These are phyloP conservation scores for Panicum miliaceum DNA, from an alignment of 176 grass and related monocot species.

Conservation along the genomic window DNA sequence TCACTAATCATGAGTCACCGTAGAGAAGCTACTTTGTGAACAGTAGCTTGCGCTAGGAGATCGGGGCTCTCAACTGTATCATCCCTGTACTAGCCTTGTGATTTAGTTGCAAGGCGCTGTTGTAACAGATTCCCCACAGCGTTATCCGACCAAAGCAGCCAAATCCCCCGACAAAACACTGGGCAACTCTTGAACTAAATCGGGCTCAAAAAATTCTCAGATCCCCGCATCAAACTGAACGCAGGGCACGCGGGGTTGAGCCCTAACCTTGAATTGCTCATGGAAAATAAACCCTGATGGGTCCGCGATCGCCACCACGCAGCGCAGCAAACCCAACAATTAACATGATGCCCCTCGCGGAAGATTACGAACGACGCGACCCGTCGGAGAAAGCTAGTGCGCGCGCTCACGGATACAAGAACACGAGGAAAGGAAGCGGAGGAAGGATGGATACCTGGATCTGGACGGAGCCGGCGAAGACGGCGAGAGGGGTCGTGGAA, in stretches of 20 bases:
- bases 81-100: neutral
- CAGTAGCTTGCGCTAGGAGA: neutral
- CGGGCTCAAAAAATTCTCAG: neutral
- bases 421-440: neutral
- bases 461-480: neutral
- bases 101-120: neutral
- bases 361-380: neutral
- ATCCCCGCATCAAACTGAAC: neutral
- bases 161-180: neutral
- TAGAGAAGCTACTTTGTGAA: neutral
- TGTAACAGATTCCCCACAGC: neutral
- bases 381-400: neutral
- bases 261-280: neutral
- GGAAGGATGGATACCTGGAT: neutral
- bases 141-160: neutral
- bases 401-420: neutral
- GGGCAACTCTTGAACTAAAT: neutral
- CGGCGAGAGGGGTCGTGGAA: too few relatives aligned
- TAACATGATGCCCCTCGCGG: neutral
- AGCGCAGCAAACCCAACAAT: neutral
- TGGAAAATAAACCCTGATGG: neutral
- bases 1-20: neutral
- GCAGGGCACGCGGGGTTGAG: too few relatives aligned
- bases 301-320: neutral
- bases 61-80: neutral